A percentile compares a stretch with the other conserved stretches of the same genome.
Evolutionary conservation across 2,329 filamentous ascomycete species (phyloP).

Genomic region (Alternaria solani): DNA sequence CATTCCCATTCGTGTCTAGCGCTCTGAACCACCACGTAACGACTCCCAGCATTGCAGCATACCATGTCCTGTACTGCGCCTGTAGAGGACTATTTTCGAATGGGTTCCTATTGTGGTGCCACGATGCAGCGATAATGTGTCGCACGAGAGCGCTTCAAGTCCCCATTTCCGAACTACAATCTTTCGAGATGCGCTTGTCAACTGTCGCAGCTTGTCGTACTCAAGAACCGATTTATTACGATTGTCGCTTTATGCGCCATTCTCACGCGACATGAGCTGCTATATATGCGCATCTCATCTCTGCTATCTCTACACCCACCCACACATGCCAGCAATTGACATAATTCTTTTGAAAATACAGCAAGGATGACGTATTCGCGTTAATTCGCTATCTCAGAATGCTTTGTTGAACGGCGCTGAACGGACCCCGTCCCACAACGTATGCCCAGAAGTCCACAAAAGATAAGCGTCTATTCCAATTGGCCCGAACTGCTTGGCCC

Average conservation of each 20-base stretch:
- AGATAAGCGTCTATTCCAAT: conserved; percentile 16
- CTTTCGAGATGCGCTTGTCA: neutral
- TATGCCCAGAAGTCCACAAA: conserved; percentile 13
- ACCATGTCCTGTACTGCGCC: neutral
- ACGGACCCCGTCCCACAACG: conserved; percentile 12
- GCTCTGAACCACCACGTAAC: neutral
- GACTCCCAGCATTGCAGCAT: neutral
- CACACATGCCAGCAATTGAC: conserved; percentile 6
- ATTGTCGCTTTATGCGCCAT: neutral
- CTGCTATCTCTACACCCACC: conserved; percentile 4
- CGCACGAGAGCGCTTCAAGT: neutral
- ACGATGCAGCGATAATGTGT: neutral
- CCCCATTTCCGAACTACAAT: neutral
- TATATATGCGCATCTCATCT: conserved; percentile 2
- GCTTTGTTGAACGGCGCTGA: conserved; percentile 10
- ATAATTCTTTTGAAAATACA: neutral
- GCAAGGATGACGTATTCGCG: conserved; percentile 4
- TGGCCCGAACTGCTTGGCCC: conserved; percentile 9
- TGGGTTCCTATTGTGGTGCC: neutral
- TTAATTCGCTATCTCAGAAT: conserved; percentile 6
- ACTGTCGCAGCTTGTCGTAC: neutral
- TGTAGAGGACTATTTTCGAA: neutral
- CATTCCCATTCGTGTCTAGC: neutral
- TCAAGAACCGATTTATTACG: neutral
- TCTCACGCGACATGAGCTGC: neutral